Base-by-base conservation (phyloP, 441 rosid species). In the Adansonia rubrostipa region DNA sequence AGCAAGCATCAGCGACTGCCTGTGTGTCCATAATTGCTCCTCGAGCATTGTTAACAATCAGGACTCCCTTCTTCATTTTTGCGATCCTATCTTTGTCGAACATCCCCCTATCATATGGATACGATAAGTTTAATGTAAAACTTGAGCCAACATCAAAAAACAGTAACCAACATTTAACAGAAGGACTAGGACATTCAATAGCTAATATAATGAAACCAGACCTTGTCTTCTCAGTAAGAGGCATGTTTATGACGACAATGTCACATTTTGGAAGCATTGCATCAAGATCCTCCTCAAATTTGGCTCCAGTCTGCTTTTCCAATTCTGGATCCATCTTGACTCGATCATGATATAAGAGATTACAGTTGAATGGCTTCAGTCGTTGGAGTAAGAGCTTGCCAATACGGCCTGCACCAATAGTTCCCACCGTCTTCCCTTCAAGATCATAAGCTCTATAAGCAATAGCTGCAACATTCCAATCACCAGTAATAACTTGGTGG, bases 21-120 rank as follows among this genome's bases (percentile, higher is more conserved):
- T 96, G 95, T n/a, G 92, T 87, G 33, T 96, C 97, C 96, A 91
- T 91, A 78, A 96, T 92, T 54, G 99, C 97, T 82, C 96, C 99
- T 76, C 97, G 88, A 36, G 99, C 99, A 86, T 96, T 96, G 81
- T 96, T 96, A 69, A 96, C 99, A 62, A 96, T 89, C 47, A 91
- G 81, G 65, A 92, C 97, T 3, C 98, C 98, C 83, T 86, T 93
- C 93, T 96, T 96, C 92, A 96, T 22, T 85, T 93, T 96, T 36
- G 94, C 88, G 78, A 93, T 92, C 85, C 84, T 79, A 40, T 96
- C 95, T 85, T 81, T 91, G 85, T 92, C 61, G 50, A 93, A 89
- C 92, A 92, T 65, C 64, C 98, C 99, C 75, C 98, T 96, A 19
- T 61, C 53, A 75, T 36, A 14, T 47, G 57, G 74, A 44, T 68